Percentiles rank a stretch among this genome's conserved stretches.
These are phyloP conservation scores for Colletotrichum sp. DNA, from an alignment of 2,329 filamentous ascomycete genomes.

Conservation along the genomic window DNA sequence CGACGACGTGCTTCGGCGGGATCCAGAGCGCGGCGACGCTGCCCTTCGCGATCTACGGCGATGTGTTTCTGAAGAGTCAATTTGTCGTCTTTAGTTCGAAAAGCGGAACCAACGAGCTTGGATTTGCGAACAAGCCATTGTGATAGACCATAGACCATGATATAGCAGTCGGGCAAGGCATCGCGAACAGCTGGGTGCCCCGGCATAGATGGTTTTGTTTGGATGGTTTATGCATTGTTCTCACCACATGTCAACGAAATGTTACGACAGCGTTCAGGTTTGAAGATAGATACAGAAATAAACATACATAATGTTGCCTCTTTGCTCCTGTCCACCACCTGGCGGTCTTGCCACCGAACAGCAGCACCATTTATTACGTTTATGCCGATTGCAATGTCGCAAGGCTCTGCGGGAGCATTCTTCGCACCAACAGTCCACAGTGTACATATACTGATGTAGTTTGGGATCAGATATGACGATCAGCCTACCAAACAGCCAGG, in stretches of 20 bases:
- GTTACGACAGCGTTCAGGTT: background rate
- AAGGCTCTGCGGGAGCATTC: too few species aligned
- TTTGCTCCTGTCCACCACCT: background rate
- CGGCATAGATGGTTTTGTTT: background rate
- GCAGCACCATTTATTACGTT: too few species aligned
- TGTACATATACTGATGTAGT: too few species aligned
- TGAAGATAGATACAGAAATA: background rate
- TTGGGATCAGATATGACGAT: too few species aligned
- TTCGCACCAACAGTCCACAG: too few species aligned
- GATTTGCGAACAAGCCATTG: slow-evolving; percentile 44
- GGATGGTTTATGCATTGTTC: background rate
- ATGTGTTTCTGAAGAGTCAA: slow-evolving; percentile 49
- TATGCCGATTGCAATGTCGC: too few species aligned
- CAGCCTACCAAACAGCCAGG: too few species aligned
- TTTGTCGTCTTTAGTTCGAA: slow-evolving; percentile 43
- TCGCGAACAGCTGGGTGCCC: background rate
- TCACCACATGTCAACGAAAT: background rate
- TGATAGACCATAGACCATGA: background rate
- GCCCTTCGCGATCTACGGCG: slow-evolving; percentile 43
- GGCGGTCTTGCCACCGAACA: too few species aligned
- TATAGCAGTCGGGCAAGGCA: background rate
- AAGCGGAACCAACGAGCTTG: slow-evolving; percentile 32
- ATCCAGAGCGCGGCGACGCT: slow-evolving; percentile 41
- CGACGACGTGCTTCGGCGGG: slow-evolving; percentile 38
- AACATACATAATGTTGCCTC: background rate